Evolutionary conservation across 2,329 filamentous ascomycete species (phyloP).

Genomic region (Helicocarpus griseus): DNA sequence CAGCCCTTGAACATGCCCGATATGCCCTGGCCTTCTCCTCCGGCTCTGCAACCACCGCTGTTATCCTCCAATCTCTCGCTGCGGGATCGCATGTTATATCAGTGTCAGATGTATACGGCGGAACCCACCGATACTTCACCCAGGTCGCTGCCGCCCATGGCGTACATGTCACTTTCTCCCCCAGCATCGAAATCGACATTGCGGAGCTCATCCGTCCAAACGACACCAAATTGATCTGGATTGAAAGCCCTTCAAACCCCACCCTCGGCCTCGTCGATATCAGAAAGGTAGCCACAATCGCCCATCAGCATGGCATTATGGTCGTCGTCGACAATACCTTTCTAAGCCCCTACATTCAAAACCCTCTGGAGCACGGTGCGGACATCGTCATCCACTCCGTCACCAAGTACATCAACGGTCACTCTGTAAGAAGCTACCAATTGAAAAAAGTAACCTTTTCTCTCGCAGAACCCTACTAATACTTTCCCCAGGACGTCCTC

Average conservation of each 20-base stretch:
- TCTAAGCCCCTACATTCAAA: slow-evolving; percentile 91
- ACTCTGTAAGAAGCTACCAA: slow-evolving; percentile 45
- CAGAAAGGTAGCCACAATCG: slow-evolving; percentile 67
- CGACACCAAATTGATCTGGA: slow-evolving; percentile 93
- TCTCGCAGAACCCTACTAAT: slow-evolving; percentile 7
- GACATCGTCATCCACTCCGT: slow-evolving; percentile 96
- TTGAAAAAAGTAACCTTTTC: neutral
- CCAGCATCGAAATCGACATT: slow-evolving; percentile 82
- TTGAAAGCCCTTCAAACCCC: slow-evolving; percentile 90
- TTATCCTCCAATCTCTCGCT: slow-evolving; percentile 84
- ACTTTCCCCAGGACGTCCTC: slow-evolving; percentile 60
- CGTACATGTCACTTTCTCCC: slow-evolving; percentile 88
- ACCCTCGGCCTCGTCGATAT: slow-evolving; percentile 92
- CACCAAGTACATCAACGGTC: slow-evolving; percentile 98
- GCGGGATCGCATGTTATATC: slow-evolving; percentile 89
- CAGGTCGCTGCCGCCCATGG: slow-evolving; percentile 92
- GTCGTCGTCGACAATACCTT: slow-evolving; percentile 99
- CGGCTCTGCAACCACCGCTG: slow-evolving; percentile 86
- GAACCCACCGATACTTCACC: slow-evolving; percentile 97
- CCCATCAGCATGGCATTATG: slow-evolving; percentile 78
- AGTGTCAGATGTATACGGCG: slow-evolving; percentile 94
- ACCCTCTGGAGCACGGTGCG: slow-evolving; percentile 86
- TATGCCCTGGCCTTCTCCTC: slow-evolving; percentile 92
- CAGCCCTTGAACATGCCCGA: slow-evolving; percentile 83
- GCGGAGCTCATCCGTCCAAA: slow-evolving; percentile 66